Evolutionary conservation across 129 eudicot genomes (phyloP), one percentile per base, ranked within the genome.

Genomic region (Flaveria sonorensis): DNA sequence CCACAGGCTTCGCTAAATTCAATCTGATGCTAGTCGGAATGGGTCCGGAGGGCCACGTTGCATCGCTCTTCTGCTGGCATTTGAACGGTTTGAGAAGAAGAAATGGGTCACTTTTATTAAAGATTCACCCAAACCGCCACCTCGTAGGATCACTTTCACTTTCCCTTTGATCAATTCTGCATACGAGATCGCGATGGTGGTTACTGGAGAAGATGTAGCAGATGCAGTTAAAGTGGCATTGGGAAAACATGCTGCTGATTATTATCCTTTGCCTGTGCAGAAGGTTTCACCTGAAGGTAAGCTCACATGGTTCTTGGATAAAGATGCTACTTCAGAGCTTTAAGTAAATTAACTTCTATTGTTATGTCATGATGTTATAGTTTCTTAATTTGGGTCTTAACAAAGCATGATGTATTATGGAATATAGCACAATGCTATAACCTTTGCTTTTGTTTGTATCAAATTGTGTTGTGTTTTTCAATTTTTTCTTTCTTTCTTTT

Each of bases 1-100:
- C 8, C 0, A 85, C 75, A 24, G 90, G 86, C 3, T 86, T 84
- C 64, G 90, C 96, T 2, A 86, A 88, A 77, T 88, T 88, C 60
- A 91, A 90, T 59, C 81, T 88, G 24, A 85, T 86, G 89, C 82
- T 91, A 10, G 87, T 88, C 3, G 92, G 94, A 19, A 91, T 91
- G 89, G 96, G 96, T 7, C 96, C 91, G 9, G 93, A 86, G 16
- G 93, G 96, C 9, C 96, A 88, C 51, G 89, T 86, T 11, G 93
- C 93, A 7, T 90, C 96, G 15, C 77, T 90, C 0, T 90, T 90
- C 77, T 86, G 91, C 40, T 74, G 81, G 66, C 85, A 79, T 51
- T 82, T 18, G 88, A 83, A 15, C 77, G 86, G 14, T 71, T 80
- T 23, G 97, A 91, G 75, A 83, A 85, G 80, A n/a, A 72, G 14